Evolutionary conservation across 1,284 basidiomycete genomes (phyloP), one percentile per base, ranked within the genome.

Genomic region (Malassezia globosa): DNA sequence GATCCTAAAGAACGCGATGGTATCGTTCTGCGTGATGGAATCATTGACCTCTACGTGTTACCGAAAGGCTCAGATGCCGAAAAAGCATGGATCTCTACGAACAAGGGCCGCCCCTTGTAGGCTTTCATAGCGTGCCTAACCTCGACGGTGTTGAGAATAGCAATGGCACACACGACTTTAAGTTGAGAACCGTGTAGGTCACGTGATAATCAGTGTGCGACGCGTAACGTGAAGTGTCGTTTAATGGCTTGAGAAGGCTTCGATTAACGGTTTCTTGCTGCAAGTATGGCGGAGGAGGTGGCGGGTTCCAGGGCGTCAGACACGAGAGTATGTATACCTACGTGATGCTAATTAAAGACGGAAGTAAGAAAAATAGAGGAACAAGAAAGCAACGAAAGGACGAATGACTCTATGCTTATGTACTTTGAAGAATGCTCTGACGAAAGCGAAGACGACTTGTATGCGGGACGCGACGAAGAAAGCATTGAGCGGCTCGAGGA

Each of bases 21-120:
- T 0, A 64, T 95, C 40, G 83, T 88, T 60, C 68, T 96, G 49
- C 81, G 81, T 56, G 87, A 92, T 63, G 88, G 87, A 0, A 83
- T 85, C 66, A 66, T 94, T 69, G 82, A 82, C 25, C 85, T 96
- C 62, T 81, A 82, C 14, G 84, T 96, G 7, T 68, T 94, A 46
- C 83, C 84, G 2, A 88, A 82, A 70, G 87, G 87, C 0, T 76
- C 77, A n/a, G 78, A 79, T 48, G 88, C 94, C 69, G 78, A 80
- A 69, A 79, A 78, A 55, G 40, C 37, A 35, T 96, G 90, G 89
- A 79, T 95, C 23, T 81, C 83, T n/a, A 81, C 85, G 53, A 90
- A 82, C 76, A 96, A 95, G 75, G 37, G 18, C 42, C 29, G 39
- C 31, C 25, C 41, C 23, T 14, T 18, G 24, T 45, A 36, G 42